Evolutionary conservation across 805 yeast genomes (phyloP), one percentile per base, ranked within the genome.

Genomic region (Myxozyma neglecta): DNA sequence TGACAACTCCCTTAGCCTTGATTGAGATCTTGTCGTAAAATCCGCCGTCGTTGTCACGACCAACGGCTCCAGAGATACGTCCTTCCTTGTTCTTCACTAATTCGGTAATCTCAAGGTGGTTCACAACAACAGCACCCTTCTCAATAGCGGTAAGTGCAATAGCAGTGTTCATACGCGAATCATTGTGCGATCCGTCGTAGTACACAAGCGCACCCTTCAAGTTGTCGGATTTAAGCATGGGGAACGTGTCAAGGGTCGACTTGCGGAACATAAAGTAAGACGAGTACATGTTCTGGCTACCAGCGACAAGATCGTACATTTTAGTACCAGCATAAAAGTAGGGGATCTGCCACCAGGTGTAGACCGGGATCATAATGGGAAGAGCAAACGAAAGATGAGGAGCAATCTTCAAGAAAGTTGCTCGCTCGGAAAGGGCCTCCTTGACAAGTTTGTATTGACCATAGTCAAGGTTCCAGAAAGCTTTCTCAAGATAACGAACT

Each of bases 321-420:
- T 90, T 88, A 73, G 94, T 89, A 63, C 98, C 98, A 45, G 83
- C 86, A 77, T 88, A 92, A 79, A 88, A 90, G 79, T 92, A 92
- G 49, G 97, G 97, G 57, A 90, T 83, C 79, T 91, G 96, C 97
- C 97, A 92, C 83, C 90, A 89, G 37, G 85, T 85, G 81, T 93
- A 92, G 61, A 92, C 92, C n/a, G 98, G 98, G 70, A 92, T 90
- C 88, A 90, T 85, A 70, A 92, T 92, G 42, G 98, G 97, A 69
- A 92, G 81, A 54, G 93, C 85, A 61, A 87, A 79, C 66, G 91
- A 85, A 69, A 92, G 83, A 76, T 93, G 97, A 52, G 97, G 97
- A 44, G 97, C 97, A 67, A 93, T 90, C 71, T 87, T 83, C 69
- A 92, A 77, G 81, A 92, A 87, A 70, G 89, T 88, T 57, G 88